Conservation (phyloP, 1,284 basidiomycete genomes). For the Marasmius sp. region DNA sequence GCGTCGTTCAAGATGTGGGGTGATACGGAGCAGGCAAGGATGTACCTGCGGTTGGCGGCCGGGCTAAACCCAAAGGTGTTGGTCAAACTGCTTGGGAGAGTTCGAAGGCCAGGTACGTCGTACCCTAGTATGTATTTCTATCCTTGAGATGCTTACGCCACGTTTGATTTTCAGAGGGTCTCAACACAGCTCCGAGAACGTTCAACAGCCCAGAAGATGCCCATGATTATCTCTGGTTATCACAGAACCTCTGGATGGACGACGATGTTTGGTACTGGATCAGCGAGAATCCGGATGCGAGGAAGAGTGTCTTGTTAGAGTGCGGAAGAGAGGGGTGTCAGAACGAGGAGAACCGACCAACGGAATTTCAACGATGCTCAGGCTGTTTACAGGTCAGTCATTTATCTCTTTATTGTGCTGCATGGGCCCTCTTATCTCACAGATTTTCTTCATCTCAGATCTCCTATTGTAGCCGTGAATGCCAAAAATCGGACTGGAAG, state of each 20-base stretch:
- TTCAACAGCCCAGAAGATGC: conserved; percentile 33
- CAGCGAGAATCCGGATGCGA: conserved; percentile 23
- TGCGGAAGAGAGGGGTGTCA: conserved; percentile 17
- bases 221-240: conserved; percentile 36
- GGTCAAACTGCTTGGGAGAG: conserved; percentile 28
- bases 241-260: conserved; percentile 35
- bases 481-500: conserved; percentile 36
- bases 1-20: conserved; percentile 34
- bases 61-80: conserved; percentile 28
- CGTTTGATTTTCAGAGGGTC: conserved; percentile 16
- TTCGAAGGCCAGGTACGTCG: conserved; percentile 28
- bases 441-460: conserved; percentile 11
- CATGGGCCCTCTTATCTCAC: background rate
- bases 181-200: conserved; percentile 22
- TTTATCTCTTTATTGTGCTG: background rate
- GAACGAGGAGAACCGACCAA: conserved; percentile 14
- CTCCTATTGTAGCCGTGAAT: conserved; percentile 30
- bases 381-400: conserved; percentile 12
- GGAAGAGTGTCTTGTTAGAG: conserved; percentile 18
- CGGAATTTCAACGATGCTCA: conserved; percentile 20
- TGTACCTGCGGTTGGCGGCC: conserved; percentile 31
- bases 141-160: background rate
- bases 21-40: conserved; percentile 27
- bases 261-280: conserved; percentile 34
- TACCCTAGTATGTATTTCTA: background rate